Base-by-base conservation (phyloP, 306 rosid genomes). In the Rosa lucieae region DNA sequence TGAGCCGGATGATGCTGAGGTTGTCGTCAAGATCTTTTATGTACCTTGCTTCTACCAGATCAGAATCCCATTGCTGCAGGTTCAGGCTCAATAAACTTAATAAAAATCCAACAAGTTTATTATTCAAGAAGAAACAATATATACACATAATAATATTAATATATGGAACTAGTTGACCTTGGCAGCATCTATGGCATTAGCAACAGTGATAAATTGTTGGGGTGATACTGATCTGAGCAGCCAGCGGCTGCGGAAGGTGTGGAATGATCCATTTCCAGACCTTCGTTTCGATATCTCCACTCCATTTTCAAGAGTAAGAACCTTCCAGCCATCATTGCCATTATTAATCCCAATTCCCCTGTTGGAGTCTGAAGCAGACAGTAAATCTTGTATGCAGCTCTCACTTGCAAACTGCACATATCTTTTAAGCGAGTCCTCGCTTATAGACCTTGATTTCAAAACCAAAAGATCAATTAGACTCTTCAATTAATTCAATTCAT, bases 101-200 rank as follows among this genome's bases (percentile, higher is more conserved):
- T 32, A 23, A 8, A 48, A 52, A 44, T 5, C 51, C 43, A 51
- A 78, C 32, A 35, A 59, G 26, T 58, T 13, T 2, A 53, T 35
- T 32, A 17, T 9, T 0, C 26, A 73, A 52, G 17, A 52, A 56
- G 4, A 13, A 74, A n/a, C 20, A 11, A 10, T 1, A 42, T 8
- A 1, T 18, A 74, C 52, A 74, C 56, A 74, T 23, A n/a, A 10
- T 43, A 43, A 43, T 8, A 43, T 43, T 43, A 43, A 43, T 6
- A 15, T 2, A 44, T 43, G 26, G 26, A 75, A 40, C 10, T 53
- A 6, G 67, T 44, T 85, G 26, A 92, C 97, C 97, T 91, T 91
- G 74, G 98, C 98, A 78, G 98, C 97, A 75, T 93, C 98, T 52
- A 93, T 91, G 86, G 98, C 94, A 42, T 89, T 91, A 63, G 98